Conservation (phyloP, 2,329 filamentous ascomycete species). For the Aspergillus udagawae region DNA sequence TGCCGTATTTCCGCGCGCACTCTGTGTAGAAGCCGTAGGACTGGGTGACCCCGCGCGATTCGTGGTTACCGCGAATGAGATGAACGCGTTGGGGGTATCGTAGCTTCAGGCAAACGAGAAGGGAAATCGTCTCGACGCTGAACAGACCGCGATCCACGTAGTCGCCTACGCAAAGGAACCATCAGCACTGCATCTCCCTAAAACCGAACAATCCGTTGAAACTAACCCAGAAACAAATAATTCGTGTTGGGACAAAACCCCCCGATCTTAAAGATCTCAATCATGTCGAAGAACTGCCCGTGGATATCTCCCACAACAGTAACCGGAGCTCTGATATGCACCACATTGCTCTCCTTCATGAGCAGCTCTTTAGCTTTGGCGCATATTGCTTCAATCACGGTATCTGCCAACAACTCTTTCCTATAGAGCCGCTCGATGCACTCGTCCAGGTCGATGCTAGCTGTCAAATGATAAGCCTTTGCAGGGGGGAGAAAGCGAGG, state of each 20-base stretch:
- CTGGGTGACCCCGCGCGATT: conserved; percentile 94
- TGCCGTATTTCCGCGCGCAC: conserved; percentile 96
- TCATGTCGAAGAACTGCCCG: conserved; percentile 97
- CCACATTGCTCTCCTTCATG: conserved; percentile 99
- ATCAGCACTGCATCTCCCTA: not conserved
- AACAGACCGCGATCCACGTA: conserved; percentile 98
- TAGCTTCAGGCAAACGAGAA: conserved; percentile 94
- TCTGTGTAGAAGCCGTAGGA: conserved; percentile 99
- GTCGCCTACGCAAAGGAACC: conserved; percentile 60
- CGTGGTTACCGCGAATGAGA: conserved; percentile 95
- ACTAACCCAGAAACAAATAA: conserved; percentile 86
- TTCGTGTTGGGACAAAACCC: conserved; percentile 97
- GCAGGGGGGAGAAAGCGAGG: not conserved
- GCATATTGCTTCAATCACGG: conserved; percentile 97
- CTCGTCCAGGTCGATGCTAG: conserved; percentile 96
- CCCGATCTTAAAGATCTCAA: conserved; percentile 98
- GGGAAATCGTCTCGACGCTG: conserved; percentile 96
- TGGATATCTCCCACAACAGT: conserved; percentile 98
- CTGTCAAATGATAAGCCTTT: conserved; percentile 44
- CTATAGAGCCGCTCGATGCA: conserved; percentile 96
- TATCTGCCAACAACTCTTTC: conserved; percentile 94
- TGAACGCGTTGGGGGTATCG: conserved; percentile 95
- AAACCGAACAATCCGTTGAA: not conserved
- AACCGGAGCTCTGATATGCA: conserved; percentile 90
- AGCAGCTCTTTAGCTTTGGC: conserved; percentile 97